Conservation (phyloP, 352 stramenopile genomes). For the Globisporangium apiculatum region DNA sequence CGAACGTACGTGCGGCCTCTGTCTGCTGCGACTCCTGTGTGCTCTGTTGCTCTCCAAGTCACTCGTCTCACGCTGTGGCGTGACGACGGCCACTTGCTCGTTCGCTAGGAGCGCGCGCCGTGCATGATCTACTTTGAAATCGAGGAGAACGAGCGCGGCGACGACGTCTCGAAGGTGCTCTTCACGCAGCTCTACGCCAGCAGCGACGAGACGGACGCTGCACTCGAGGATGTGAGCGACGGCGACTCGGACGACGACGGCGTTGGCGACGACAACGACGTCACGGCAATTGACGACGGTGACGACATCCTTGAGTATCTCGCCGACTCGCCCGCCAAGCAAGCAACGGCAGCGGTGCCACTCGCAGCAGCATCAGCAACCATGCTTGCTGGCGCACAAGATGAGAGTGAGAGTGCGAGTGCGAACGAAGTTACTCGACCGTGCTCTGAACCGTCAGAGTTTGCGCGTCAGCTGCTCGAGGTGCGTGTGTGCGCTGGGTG, state of each 20-base stretch:
- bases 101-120: slow-evolving; percentile 54
- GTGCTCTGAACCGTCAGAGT: slow-evolving; percentile 1
- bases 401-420: no score
- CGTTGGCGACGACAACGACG: slow-evolving; percentile 9
- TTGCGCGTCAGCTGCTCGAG: slow-evolving; percentile 6
- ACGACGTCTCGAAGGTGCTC: slow-evolving; percentile 58
- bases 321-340: slow-evolving; percentile 2
- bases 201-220: slow-evolving; percentile 19
- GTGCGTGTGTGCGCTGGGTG: not conserved
- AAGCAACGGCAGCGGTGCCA: not conserved
- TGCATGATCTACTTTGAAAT: slow-evolving; percentile 72
- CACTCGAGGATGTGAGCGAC: not conserved
- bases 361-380: not conserved
- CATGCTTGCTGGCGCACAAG: not conserved
- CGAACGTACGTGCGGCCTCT: slow-evolving; percentile 30
- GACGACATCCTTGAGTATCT: slow-evolving; percentile 14
- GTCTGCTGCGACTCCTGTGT: no score
- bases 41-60: not conserved
- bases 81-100: not conserved
- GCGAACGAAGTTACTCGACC: not conserved
- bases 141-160: slow-evolving; percentile 29
- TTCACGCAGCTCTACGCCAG: slow-evolving; percentile 48
- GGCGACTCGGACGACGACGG: slow-evolving; percentile 3
- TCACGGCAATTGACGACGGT: slow-evolving; percentile 3
- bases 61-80: not conserved